Evolutionary conservation across 495 filamentous ascomycete genomes (phyloP), one percentile per base, ranked within the genome.

Genomic region (Usnea hakonensis): DNA sequence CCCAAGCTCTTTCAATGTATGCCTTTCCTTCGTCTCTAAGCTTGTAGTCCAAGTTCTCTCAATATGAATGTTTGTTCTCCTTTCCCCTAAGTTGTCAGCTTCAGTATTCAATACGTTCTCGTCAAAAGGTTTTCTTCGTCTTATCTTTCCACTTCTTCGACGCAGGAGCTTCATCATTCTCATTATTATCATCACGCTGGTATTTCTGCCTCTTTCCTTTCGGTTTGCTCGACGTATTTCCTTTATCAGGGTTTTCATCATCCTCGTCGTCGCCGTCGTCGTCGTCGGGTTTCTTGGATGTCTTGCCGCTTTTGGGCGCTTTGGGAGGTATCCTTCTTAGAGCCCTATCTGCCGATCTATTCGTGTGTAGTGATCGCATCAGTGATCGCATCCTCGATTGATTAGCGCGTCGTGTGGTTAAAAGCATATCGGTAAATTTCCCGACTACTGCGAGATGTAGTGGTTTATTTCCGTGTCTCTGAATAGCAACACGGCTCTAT

Each of bases 391-490:
- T 53, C 48, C 23, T 26, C 48, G 2, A 53, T 8, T 19, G 21
- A 28, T 33, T 57, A 17, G 33, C 37, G 55, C 5, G 55, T 57
- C 11, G 55, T 57, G 33, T 57, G 55, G 16, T 57, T 30, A 57
- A 57, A 57, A 21, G 55, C 36, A 21, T 57, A 57, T 17, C 55
- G 55, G 37, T 57, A 57, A 5, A n/a, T 4, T 3, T 3, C 36
- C 55, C 13, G 26, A 13, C 55, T 30, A 57, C 10, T 35, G 21
- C 10, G 55, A 36, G 32, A 57, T 40, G 32, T 57, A 57, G 55
- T 57, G 55, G 14, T 57, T 35, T n/a, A 57, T 23, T 21, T 40
- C 55, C 1, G 48, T 53, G 16, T 30, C 55, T 13, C 32, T 11
- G 36, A 57, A 57, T 1, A 57, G 32, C n/a, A 57, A 10, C 19